Percentiles rank a stretch among this genome's conserved stretches.
Conservation (phyloP, 2,329 filamentous ascomycete genomes). For the Pseudopyricularia cyperi region DNA sequence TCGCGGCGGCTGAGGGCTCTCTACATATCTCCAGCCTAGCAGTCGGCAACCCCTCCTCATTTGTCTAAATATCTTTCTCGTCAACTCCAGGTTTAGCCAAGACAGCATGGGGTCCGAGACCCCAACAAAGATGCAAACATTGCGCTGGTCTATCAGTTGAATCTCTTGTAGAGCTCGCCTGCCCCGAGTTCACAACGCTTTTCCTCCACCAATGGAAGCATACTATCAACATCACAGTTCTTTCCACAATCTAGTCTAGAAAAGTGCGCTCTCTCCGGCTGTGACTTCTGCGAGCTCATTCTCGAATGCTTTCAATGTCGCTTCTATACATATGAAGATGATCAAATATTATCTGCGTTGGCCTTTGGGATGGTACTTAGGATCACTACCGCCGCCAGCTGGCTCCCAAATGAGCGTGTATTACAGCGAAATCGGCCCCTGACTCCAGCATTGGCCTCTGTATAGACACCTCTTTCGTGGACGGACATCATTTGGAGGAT, state of each 20-base stretch:
- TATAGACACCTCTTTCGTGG: neutral
- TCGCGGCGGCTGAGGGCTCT: too few species aligned
- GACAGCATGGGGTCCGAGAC: neutral
- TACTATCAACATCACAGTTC: neutral
- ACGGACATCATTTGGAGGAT: neutral
- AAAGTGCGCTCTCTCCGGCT: neutral
- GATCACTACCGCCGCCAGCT: neutral
- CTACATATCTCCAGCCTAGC: too few species aligned
- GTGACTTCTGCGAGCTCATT: neutral
- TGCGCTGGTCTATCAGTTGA: neutral
- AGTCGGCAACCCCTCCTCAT: too few species aligned
- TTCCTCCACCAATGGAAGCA: neutral
- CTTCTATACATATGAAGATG: neutral
- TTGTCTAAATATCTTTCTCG: too few species aligned
- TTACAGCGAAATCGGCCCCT: neutral
- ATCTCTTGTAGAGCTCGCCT: neutral
- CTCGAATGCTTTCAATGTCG: neutral
- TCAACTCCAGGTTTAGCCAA: too few species aligned
- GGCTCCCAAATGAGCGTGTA: neutral
- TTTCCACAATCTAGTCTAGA: neutral
- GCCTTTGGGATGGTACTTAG: neutral
- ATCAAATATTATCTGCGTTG: neutral
- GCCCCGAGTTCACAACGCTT: neutral
- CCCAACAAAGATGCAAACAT: neutral
- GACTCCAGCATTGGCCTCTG: neutral